These are phyloP conservation scores for Kalanchoe fedtschenkoi DNA, from an alignment of 164 flowering plant species.

Conservation along the genomic window DNA sequence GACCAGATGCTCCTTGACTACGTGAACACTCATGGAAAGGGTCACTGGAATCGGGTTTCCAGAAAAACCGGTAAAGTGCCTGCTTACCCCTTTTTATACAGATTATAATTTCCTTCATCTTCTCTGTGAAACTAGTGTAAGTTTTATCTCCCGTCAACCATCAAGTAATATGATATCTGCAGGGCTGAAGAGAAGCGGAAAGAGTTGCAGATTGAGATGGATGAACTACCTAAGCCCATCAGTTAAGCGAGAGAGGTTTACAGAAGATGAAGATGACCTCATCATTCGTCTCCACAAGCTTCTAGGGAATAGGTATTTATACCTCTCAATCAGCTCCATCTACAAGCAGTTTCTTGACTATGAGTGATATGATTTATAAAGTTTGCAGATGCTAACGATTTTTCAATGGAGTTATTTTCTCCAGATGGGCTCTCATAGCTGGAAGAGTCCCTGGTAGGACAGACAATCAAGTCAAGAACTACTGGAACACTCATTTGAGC, in stretches of 20 bases:
- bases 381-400: too few species aligned
- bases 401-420: background rate
- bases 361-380: background rate
- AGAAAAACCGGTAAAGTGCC: slow-evolving; percentile 16
- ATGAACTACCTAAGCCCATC: slow-evolving; percentile 27
- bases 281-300: slow-evolving; percentile 31
- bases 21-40: slow-evolving; percentile 19
- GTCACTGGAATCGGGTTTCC: slow-evolving; percentile 21
- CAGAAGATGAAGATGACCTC: slow-evolving; percentile 31
- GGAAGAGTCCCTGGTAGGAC: slow-evolving; percentile 35
- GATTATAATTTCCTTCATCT: background rate
- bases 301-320: slow-evolving; percentile 29
- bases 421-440: slow-evolving; percentile 36
- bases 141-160: too few species aligned
- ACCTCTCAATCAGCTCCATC: background rate
- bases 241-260: slow-evolving; percentile 23
- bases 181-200: slow-evolving; percentile 36
- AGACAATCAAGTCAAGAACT: slow-evolving; percentile 37
- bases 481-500: slow-evolving; percentile 33
- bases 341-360: too few species aligned
- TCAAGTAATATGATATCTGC: background rate
- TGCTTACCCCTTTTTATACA: background rate
- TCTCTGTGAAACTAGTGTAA: background rate
- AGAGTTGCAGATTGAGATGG: slow-evolving; percentile 37
- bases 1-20: slow-evolving; percentile 20